Conservation (phyloP, 371 early-diverging fungal genomes). For the Mortierella sp. region DNA sequence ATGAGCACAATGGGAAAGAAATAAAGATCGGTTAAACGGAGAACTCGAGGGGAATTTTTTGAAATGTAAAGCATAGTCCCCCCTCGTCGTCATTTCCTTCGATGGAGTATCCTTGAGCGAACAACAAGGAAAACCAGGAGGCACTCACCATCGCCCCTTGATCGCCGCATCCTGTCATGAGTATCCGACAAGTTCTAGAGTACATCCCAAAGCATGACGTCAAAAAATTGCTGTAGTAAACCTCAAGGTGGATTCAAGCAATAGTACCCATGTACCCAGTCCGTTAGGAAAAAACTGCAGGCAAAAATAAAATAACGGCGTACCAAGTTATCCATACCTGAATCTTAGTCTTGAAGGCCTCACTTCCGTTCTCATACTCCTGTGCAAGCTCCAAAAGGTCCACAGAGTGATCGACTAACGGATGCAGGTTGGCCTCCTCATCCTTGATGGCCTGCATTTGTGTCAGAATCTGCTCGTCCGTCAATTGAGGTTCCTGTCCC, state of each 20-base stretch:
- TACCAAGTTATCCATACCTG: constrained; percentile 51
- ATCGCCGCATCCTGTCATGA: constrained; percentile 69
- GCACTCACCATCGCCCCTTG: constrained; percentile 78
- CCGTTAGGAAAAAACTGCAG: too few species aligned
- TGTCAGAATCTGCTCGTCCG: constrained; percentile 75
- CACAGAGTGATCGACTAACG: constrained; percentile 69
- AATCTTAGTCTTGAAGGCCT: constrained; percentile 69
- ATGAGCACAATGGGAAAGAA: constrained; percentile 1
- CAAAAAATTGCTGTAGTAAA: neutral
- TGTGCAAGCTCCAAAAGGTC: constrained; percentile 63
- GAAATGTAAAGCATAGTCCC: neutral
- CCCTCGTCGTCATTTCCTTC: neutral
- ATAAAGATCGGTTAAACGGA: neutral
- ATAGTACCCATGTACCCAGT: neutral
- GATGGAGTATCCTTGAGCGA: too few species aligned
- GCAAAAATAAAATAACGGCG: too few species aligned
- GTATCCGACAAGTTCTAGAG: constrained; percentile 65
- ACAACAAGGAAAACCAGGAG: neutral
- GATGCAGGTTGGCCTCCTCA: constrained; percentile 66
- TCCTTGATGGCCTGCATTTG: constrained; percentile 76
- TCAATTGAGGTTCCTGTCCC: constrained; percentile 39
- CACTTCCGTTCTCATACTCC: constrained; percentile 70
- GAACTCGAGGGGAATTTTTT: neutral
- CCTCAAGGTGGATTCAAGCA: neutral
- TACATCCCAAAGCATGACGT: neutral